phyloP scores from a whole-genome alignment of 495 filamentous ascomycete genomes.

The Elasticomyces elasticus region DNA sequence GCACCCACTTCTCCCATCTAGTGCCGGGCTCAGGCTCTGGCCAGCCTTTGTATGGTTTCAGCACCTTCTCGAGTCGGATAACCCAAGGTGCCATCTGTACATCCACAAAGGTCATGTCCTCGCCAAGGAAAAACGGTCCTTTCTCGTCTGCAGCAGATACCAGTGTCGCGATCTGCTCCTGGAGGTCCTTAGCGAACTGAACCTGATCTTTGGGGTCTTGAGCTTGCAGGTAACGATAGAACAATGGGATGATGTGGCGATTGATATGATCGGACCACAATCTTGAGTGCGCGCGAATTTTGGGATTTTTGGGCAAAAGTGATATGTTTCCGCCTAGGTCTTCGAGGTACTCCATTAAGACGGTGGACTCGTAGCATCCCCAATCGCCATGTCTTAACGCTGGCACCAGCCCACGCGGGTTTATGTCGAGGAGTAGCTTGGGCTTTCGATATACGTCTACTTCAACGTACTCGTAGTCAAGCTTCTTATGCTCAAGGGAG shows the following conservation, averaged over 20 bases:
- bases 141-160: conserved; percentile 57
- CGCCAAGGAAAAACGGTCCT: conserved; percentile 46
- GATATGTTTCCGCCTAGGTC: conserved; percentile 54
- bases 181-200: conserved; percentile 53
- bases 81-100: conserved; percentile 85
- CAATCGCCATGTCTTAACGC: conserved; percentile 75
- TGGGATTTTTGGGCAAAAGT: conserved; percentile 59
- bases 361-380: conserved; percentile 78
- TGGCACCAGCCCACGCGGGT: conserved; percentile 81
- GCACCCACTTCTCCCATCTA: conserved; percentile 67
- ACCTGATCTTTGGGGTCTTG: conserved; percentile 57
- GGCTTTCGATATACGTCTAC: conserved; percentile 82
- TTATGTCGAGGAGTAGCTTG: conserved; percentile 65
- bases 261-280: conserved; percentile 89
- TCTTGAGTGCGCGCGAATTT: conserved; percentile 65
- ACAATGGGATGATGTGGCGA: conserved; percentile 67
- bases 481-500: conserved; percentile 73
- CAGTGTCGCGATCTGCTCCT: conserved; percentile 58
- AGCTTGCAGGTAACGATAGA: conserved; percentile 68
- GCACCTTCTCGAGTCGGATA: conserved; percentile 59
- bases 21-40: conserved; percentile 57
- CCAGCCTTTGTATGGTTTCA: conserved; percentile 75
- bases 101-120: conserved; percentile 38
- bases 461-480: conserved; percentile 86
- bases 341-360: conserved; percentile 89